These are phyloP conservation scores for Zygotorulaspora danielsina DNA, from an alignment of 805 yeast genomes.

Conservation along the genomic window DNA sequence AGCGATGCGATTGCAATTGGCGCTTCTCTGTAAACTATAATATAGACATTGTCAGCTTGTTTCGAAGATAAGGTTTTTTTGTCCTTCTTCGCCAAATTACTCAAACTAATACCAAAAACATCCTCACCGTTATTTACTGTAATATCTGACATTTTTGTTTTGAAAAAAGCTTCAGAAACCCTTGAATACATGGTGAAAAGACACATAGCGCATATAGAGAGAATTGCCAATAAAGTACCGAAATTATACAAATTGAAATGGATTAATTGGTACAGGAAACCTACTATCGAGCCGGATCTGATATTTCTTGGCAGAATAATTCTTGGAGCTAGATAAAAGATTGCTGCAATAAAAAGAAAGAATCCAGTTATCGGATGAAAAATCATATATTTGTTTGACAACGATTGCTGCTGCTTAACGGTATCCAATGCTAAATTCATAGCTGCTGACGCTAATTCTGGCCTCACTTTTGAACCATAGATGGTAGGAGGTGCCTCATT, in stretches of 20 bases:
- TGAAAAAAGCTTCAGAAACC: constrained; percentile 47
- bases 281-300: constrained; percentile 19
- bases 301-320: constrained; percentile 20
- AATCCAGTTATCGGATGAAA: constrained; percentile 43
- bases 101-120: constrained; percentile 48
- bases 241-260: constrained; percentile 20
- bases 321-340: constrained; percentile 22
- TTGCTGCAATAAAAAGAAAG: constrained; percentile 18
- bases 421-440: constrained; percentile 62
- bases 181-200: constrained; percentile 40
- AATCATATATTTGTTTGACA: constrained; percentile 43
- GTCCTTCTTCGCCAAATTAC: constrained; percentile 15
- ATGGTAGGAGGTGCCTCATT: constrained; percentile 50
- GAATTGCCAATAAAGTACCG: constrained; percentile 18
- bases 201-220: constrained; percentile 29
- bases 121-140: constrained; percentile 37
- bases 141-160: constrained; percentile 36
- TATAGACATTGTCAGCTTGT: constrained; percentile 46
- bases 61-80: constrained; percentile 30
- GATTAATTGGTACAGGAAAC: constrained; percentile 23
- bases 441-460: constrained; percentile 57
- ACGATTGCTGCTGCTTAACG: constrained; percentile 43
- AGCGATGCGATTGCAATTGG: constrained; percentile 62
- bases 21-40: constrained; percentile 59
- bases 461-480: constrained; percentile 45